Evolutionary conservation across 345 rosid species (phyloP), one percentile per base, ranked within the genome.

Genomic region (Corchorus olitorius): DNA sequence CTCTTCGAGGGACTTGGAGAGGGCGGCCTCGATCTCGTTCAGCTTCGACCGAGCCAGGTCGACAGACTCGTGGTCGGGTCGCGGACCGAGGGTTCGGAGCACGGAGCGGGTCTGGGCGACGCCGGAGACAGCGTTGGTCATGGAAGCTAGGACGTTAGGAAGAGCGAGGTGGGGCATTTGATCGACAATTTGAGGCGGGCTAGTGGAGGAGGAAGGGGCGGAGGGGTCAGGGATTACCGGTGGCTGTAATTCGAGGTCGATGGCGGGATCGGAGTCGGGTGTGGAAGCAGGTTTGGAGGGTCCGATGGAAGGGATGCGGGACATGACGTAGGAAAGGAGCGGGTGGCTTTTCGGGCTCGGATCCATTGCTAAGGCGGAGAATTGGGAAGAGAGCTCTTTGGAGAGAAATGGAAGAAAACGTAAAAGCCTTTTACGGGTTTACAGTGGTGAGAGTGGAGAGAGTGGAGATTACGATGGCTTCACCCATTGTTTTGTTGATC

Each of bases 21-120:
- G 83, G 13, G 56, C 41, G 0, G 85, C 53, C 2, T 92, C 99
- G 78, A 92, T 90, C 72, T 89, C 92, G 0, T 75, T 60, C 61
- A 96, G 86, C 59, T 84, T 87, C 4, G 88, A 59, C 41, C 83
- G 91, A 27, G 99, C 97, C 27, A 48, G 74, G 82, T 96, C 99
- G 27, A 96, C 89, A 62, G 94, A 73, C 86, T 93, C 97, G 82
- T 92, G 99, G 80, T 91, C 97, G 34, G 99, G 99, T 12, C 98
- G 91, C 0, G 94, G 94, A 5, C 99, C 99, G 14, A 96, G 84
- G 69, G 91, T 90, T 13, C 77, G 91, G 66, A 96, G 97, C 27
- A 96, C 78, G 60, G 97, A 81, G 59, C 98, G 97, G 62, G 97
- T 91, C 75, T 92, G 95, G 62, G 93, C 73, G 0, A 96, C 98